Evolutionary conservation across 257 asterid species (phyloP), one percentile per base, ranked within the genome.

Genomic region (Haberlea rhodopensis): DNA sequence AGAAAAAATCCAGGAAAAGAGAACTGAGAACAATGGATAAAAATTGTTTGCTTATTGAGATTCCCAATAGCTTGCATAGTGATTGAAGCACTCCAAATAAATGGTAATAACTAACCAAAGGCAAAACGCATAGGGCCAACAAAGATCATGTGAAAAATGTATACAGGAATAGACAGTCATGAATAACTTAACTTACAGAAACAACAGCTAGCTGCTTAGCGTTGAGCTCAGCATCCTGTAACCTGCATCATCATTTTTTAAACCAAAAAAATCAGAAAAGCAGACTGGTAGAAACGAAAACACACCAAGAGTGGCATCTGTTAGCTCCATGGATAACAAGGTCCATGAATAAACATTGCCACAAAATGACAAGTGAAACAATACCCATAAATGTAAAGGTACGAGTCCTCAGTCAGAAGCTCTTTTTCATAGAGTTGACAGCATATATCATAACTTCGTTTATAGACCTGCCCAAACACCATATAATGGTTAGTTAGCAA

Each of bases 191-290:
- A 82, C 96, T 78, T 73, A 89, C 98, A 45, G 99, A 89, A 76
- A 88, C 89, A 81, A 94, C 69, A 6, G 99, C 97, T 37, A 94
- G 88, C 90, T 94, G 99, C 87, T 82, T 89, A 52, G 97, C 83
- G 46, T 67, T 84, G 72, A 94, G 80, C 18, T 80, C 96, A 66
- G 95, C 85, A 71, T 78, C 89, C 71, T 76, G 94, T 78, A 94
- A 60, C 81, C 96, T 91, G 89, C 74, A 80, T 28, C 58, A 53
- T 34, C 48, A 61, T 67, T 73, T 60, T 31, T 49, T 49, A 37
- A 62, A 71, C 67, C 67, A 62, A 53, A 43, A 66, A 66, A 65
- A 55, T 29, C 52, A 75, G 66, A 65, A 63, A 69, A 52, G 40
- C 25, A 65, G 46, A 64, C 46, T 29, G 51, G 57, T n/a, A 26